A percentile compares a stretch with the other conserved stretches of the same genome.
These are phyloP conservation scores for Wickerhamomyces silvicola DNA, from an alignment of 805 yeast genomes.

Conservation along the genomic window DNA sequence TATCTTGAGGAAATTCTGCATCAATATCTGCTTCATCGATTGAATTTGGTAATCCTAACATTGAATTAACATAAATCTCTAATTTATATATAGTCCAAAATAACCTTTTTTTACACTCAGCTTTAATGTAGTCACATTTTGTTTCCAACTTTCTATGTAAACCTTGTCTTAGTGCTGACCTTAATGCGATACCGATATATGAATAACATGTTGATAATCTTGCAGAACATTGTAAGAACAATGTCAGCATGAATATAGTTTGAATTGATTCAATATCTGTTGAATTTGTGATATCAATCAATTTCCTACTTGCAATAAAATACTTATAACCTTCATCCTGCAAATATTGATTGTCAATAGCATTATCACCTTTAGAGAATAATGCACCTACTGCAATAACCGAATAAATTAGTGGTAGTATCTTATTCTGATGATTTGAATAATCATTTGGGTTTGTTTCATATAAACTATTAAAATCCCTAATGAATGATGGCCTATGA, in stretches of 20 bases:
- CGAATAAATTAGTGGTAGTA: constrained; percentile 76
- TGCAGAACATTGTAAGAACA: constrained; percentile 86
- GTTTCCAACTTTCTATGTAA: constrained; percentile 56
- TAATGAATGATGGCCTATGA: constrained; percentile 76
- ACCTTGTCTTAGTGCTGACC: constrained; percentile 84
- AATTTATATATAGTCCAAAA: constrained; percentile 87
- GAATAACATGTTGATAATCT: constrained; percentile 85
- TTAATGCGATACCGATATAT: constrained; percentile 81
- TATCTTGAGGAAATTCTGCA: constrained; percentile 76
- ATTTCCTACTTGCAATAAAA: constrained; percentile 77
- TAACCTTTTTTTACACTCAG: constrained; percentile 77
- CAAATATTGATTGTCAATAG: constrained; percentile 26
- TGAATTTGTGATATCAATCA: constrained; percentile 82
- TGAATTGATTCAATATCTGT: constrained; percentile 79
- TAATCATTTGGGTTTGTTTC: constrained; percentile 72
- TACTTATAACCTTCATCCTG: constrained; percentile 72
- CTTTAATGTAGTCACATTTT: constrained; percentile 57
- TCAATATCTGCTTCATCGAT: constrained; percentile 79
- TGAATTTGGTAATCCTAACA: constrained; percentile 76
- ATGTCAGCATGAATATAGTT: constrained; percentile 77
- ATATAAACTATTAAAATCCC: constrained; percentile 69
- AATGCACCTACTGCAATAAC: constrained; percentile 84
- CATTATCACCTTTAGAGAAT: constrained; percentile 40
- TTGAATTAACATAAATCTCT: constrained; percentile 86
- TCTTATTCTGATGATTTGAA: constrained; percentile 70